Base-by-base conservation (phyloP, 2,329 filamentous ascomycete species). In the Exophiala spinifera region DNA sequence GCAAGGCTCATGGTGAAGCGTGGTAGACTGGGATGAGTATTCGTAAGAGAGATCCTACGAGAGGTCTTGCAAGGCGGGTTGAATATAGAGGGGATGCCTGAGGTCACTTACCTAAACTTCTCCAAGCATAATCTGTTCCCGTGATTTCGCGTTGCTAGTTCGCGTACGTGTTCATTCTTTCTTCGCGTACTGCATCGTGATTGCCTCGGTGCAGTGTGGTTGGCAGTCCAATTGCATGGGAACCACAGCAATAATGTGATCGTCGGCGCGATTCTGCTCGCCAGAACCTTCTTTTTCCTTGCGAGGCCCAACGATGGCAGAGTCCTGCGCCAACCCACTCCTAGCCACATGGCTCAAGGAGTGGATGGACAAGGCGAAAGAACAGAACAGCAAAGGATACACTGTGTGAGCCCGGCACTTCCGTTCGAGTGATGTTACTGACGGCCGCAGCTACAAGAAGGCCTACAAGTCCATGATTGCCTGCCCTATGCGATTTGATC, bases 391-490 rank as follows among this genome's bases (percentile, higher is more conserved):
- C 15, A 90, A 89, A 67, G 86, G 86, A 19, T 72, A 84, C 20
- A 82, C 79, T 45, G 73, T 76, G 74, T 78, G 51, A 37, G 69
- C 65, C 49, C 15, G 17, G 14, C 13, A 31, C n/a, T 21, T 33
- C 3, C 6, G 25, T 10, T 15, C 4, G 7, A 14, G 8, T 34
- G n/a, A 31, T 17, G 11, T 17, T 46, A 5, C 40, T 46, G 45
- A 53, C 21, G 21, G 13, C 11, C 14, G 3, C n/a, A 85, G 82
- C 0, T 92, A 91, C 69, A 87, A 82, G 60, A 83, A 86, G 63
- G 89, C 89, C 1, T 89, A 89, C 65, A 80, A 89, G 54, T 87
- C 88, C 2, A 81, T 94, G 69, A 88, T 85, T 70, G 82, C 82
- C 11, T 91, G 88, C 60, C 88, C 89, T 0, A 74, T 89, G 36